A percentile compares a stretch with the other conserved stretches of the same genome.
Evolutionary conservation across 2,329 filamentous ascomycete species (phyloP).

Genomic region (Elsinoe fawcettii): DNA sequence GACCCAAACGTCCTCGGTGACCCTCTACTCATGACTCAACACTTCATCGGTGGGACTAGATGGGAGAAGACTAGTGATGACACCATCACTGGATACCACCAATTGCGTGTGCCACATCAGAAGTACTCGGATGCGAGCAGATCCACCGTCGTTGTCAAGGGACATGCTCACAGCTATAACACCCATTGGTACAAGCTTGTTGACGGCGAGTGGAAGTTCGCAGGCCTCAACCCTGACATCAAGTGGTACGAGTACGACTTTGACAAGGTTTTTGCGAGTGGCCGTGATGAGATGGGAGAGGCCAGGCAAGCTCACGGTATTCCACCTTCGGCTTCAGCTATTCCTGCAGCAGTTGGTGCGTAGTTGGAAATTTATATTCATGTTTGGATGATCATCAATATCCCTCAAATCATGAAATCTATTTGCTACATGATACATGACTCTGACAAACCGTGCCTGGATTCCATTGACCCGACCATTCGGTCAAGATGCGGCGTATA

Average conservation of each 20-base stretch:
- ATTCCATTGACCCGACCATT: background rate
- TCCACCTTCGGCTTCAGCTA: background rate
- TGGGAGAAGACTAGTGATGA: slow-evolving; percentile 45
- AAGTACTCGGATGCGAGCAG: slow-evolving; percentile 44
- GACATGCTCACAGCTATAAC: slow-evolving; percentile 50
- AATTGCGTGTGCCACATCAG: slow-evolving; percentile 52
- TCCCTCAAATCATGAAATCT: background rate
- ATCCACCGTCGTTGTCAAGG: slow-evolving; percentile 44
- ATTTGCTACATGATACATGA: background rate
- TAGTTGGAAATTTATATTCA: background rate
- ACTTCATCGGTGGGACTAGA: slow-evolving; percentile 47
- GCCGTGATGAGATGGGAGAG: slow-evolving; percentile 40
- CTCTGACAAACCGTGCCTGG: background rate
- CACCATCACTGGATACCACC: slow-evolving; percentile 48
- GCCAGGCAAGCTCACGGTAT: slow-evolving; percentile 34
- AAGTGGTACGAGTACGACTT: slow-evolving; percentile 50
- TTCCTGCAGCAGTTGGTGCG: background rate
- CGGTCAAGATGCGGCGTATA: slow-evolving; percentile 3
- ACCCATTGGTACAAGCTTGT: slow-evolving; percentile 50
- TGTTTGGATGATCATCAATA: too few relatives aligned
- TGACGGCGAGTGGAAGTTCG: slow-evolving; percentile 53
- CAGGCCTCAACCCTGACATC: slow-evolving; percentile 47
- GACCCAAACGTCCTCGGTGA: slow-evolving; percentile 47
- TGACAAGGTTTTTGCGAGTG: slow-evolving; percentile 47
- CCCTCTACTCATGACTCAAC: slow-evolving; percentile 48